Percentiles rank a stretch among this genome's conserved stretches.
Evolutionary conservation across 2,329 filamentous ascomycete species (phyloP).

Genomic region (Colletotrichum sp.): DNA sequence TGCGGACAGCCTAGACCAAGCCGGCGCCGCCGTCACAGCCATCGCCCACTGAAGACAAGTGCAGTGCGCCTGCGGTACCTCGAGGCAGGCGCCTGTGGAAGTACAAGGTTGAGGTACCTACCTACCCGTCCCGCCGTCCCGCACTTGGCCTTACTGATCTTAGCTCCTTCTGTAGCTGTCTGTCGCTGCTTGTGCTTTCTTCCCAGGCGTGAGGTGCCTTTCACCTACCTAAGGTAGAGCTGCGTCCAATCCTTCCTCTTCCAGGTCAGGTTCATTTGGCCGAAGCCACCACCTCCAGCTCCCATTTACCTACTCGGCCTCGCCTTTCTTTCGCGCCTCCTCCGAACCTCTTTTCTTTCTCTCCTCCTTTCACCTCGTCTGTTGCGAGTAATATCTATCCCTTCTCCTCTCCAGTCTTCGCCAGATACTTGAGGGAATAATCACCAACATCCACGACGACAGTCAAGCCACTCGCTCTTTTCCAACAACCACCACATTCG

Average conservation of each 20-base stretch:
- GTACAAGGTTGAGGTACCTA: neutral
- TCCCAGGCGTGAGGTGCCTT: neutral
- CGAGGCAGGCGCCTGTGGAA: neutral
- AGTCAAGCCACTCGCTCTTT: neutral
- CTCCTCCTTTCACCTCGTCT: neutral
- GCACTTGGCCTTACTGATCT: conserved; percentile 1
- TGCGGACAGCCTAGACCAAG: neutral
- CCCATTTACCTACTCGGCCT: conserved; percentile 2
- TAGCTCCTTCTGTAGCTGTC: neutral
- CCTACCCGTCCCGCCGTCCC: neutral
- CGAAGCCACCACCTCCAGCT: neutral
- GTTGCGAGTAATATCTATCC: conserved; percentile 1
- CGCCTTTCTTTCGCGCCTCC: neutral
- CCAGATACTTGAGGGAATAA: neutral
- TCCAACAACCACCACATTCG: neutral
- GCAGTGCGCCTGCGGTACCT: neutral
- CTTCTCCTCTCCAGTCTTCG: neutral
- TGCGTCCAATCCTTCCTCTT: neutral
- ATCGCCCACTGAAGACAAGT: neutral
- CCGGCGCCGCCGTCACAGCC: neutral
- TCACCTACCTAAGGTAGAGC: neutral
- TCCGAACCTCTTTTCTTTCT: neutral
- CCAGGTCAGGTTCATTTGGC: neutral
- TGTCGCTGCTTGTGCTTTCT: neutral
- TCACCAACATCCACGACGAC: neutral